Base-by-base conservation (phyloP, 169 alveolate genomes). In the Cryptosporidium xiaoi region DNA sequence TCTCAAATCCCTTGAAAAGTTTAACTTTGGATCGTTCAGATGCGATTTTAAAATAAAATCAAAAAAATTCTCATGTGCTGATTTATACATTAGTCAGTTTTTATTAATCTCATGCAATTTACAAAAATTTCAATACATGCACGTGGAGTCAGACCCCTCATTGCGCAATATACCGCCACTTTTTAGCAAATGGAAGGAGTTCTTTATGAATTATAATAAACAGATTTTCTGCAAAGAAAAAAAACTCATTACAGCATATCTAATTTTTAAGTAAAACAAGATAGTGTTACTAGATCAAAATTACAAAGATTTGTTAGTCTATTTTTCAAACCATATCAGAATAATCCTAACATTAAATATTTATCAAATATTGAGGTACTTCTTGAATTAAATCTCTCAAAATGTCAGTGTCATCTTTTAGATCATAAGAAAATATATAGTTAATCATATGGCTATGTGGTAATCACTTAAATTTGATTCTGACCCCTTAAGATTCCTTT, bases 131-230 rank as follows among this genome's bases (percentile, higher is more conserved):
- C 34, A 13, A 62, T 48, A 77, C 71, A 62, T 77, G 71, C 87
- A 77, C 87, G 87, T 77, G 87, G 87, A 77, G 87, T 77, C 87
- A 77, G 64, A 60, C 87, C 87, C 87, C 69, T 40, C 48, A 40
- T 8, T 40, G 48, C 48, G 48, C 48, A 40, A 8, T 40, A 55
- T 7, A 55, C 20, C 64, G 64, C 31, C 64, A 55, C 12, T 20
- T 50, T 55, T 55, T 3, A 18, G 48, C 10, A 40, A 40, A 40
- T 40, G 48, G 12, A 55, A 27, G 1, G n/a, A 20, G 8, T 13
- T 24, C 27, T 24, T 24, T 24, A 0, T 24, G 27, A 24, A 24
- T 24, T 24, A 24, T 24, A 24, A 24, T 24, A 24, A 24, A 24
- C 27, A 24, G 27, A 24, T 24, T 24, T 24, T 24, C 27, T 24